A percentile compares a stretch with the other conserved stretches of the same genome.
phyloP scores from a whole-genome alignment of 163 green algal genomes.

The Prototheca cutis region DNA sequence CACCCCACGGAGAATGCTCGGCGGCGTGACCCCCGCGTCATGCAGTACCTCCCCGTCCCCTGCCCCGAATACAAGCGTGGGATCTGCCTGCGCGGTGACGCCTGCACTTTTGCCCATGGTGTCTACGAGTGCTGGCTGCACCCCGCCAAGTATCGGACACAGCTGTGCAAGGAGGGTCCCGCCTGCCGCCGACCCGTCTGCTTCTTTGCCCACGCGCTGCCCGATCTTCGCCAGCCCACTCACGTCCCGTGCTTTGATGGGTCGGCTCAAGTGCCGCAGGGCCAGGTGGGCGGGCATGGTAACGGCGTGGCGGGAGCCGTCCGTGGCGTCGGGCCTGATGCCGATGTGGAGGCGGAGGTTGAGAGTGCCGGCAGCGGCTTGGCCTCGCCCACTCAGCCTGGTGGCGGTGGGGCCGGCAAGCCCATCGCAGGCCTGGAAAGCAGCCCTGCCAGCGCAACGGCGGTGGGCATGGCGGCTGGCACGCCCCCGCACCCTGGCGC shows the following conservation, averaged over 20 bases:
- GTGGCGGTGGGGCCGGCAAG: no score
- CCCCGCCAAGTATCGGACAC: slow-evolving; percentile 69
- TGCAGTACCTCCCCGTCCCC: slow-evolving; percentile 60
- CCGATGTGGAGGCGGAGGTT: no score
- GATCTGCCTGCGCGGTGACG: slow-evolving; percentile 49
- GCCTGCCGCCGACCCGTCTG: slow-evolving; percentile 62
- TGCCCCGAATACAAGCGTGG: slow-evolving; percentile 79
- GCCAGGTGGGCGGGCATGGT: no score
- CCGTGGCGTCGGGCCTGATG: no score
- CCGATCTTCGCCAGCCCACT: slow-evolving; percentile 61
- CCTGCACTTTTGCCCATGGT: slow-evolving; percentile 74
- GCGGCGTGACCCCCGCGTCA: slow-evolving; percentile 64
- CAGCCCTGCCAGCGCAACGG: no score
- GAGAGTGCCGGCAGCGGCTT: no score
- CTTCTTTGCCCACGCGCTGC: slow-evolving; percentile 77
- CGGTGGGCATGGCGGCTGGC: no score
- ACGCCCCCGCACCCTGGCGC: no score
- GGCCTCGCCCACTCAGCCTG: no score
- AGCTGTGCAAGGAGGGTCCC: slow-evolving; percentile 77
- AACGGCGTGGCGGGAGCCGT: no score
- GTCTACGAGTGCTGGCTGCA: slow-evolving; percentile 90
- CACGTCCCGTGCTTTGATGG: slow-evolving; percentile 25
- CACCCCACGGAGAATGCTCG: slow-evolving; percentile 83
- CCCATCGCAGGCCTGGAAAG: no score
- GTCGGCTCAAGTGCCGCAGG: no score